Percentiles rank a stretch among this genome's conserved stretches.
These are phyloP conservation scores for Orbilia brochopaga DNA, from an alignment of 2,329 filamentous ascomycete species.

Conservation along the genomic window DNA sequence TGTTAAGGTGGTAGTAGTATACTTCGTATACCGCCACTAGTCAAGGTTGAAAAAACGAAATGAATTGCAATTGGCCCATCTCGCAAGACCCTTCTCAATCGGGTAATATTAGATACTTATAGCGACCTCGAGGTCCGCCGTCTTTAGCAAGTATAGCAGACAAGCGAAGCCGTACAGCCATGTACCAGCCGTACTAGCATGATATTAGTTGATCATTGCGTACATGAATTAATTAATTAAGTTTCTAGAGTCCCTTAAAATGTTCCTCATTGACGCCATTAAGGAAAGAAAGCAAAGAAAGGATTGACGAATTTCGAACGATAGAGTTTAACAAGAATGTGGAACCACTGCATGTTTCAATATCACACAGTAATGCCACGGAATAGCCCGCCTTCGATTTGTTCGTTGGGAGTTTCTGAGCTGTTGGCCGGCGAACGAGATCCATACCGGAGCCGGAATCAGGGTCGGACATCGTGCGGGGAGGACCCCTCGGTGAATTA, in stretches of 20 bases:
- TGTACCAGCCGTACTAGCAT: too few relatives aligned
- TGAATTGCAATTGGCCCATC: not conserved
- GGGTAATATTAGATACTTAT: not conserved
- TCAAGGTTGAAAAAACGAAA: not conserved
- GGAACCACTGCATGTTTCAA: not conserved
- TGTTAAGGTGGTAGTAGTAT: too few relatives aligned
- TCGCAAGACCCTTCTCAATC: constrained; percentile 5
- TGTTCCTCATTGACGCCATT: not conserved
- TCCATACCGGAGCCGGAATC: not conserved
- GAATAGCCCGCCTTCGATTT: not conserved
- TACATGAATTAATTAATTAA: not conserved
- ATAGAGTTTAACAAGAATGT: not conserved
- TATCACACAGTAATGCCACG: not conserved
- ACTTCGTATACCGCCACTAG: too few relatives aligned
- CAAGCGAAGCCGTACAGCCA: not conserved
- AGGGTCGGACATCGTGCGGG: not conserved
- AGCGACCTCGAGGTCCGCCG: not conserved
- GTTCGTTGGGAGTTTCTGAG: constrained; percentile 2
- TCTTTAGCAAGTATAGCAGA: constrained; percentile 9
- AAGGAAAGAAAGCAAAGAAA: not conserved
- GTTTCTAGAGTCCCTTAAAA: not conserved
- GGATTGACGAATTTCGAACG: not conserved
- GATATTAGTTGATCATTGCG: too few relatives aligned
- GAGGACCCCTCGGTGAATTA: not conserved
- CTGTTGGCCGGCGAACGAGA: too few relatives aligned